Conservation (phyloP, 1,139 yeast genomes). For the Arxiozyma telluris region DNA sequence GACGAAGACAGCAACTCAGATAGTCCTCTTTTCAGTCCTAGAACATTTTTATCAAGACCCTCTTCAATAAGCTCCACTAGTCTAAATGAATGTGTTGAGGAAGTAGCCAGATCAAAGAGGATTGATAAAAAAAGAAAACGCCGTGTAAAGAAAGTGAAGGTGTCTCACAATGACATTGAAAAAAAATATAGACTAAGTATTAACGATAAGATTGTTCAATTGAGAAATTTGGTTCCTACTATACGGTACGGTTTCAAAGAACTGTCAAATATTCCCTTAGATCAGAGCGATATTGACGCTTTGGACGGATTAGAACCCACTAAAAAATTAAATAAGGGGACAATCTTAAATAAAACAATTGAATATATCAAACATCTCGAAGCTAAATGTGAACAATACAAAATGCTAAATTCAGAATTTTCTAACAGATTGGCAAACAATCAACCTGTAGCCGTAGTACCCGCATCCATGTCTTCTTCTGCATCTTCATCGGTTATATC, state of each 20-base stretch:
- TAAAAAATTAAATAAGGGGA: slow-evolving; percentile 76
- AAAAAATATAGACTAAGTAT: slow-evolving; percentile 68
- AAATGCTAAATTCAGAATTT: slow-evolving; percentile 5
- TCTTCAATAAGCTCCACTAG: slow-evolving; percentile 1
- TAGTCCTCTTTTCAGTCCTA: neutral
- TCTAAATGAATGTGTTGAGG: neutral
- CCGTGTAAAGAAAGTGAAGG: slow-evolving; percentile 30
- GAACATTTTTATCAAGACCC: neutral
- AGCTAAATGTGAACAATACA: slow-evolving; percentile 41
- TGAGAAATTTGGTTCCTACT: slow-evolving; percentile 65
- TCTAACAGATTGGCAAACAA: neutral
- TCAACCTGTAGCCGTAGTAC: neutral
- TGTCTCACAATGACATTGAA: slow-evolving; percentile 67
- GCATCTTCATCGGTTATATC: neutral
- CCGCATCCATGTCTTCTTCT: neutral
- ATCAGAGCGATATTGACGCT: slow-evolving; percentile 32
- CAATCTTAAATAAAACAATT: slow-evolving; percentile 78
- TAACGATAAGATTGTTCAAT: slow-evolving; percentile 54
- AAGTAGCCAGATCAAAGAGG: neutral
- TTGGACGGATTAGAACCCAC: slow-evolving; percentile 89
- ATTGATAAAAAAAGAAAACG: neutral
- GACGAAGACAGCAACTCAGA: slow-evolving; percentile 1
- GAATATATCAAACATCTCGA: slow-evolving; percentile 85
- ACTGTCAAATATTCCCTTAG: slow-evolving; percentile 30
- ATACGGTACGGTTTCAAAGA: slow-evolving; percentile 35